phyloP scores from a whole-genome alignment of 495 filamentous ascomycete genomes.

The Aspergillus incahuasiensis region DNA sequence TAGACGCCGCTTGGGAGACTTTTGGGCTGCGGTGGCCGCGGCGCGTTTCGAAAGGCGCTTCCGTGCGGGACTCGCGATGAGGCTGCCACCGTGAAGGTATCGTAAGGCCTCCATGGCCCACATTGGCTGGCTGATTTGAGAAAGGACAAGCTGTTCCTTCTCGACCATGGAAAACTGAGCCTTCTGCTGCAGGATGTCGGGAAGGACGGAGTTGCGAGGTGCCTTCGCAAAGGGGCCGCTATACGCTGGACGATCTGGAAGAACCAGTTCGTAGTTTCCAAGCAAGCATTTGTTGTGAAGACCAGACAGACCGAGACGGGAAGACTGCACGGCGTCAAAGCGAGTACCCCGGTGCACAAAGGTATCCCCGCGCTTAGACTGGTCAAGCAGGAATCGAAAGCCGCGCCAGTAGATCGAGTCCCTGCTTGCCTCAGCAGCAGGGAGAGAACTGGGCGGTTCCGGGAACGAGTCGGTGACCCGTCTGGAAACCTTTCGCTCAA shows the following conservation, averaged over 20 bases:
- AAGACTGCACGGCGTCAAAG: slow-evolving; percentile 83
- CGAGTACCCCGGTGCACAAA: slow-evolving; percentile 79
- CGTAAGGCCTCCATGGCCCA: slow-evolving; percentile 80
- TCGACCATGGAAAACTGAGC: slow-evolving; percentile 53
- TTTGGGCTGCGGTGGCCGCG: slow-evolving; percentile 3
- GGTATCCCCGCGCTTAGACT: slow-evolving; percentile 59
- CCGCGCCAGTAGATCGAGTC: slow-evolving; percentile 91
- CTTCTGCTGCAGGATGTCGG: slow-evolving; percentile 38
- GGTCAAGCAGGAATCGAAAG: slow-evolving; percentile 65
- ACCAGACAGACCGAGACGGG: slow-evolving; percentile 61
- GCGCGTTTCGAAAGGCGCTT: slow-evolving; percentile 46
- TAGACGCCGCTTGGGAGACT: slow-evolving; percentile 16
- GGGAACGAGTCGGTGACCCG: slow-evolving; percentile 61
- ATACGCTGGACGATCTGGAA: slow-evolving; percentile 44
- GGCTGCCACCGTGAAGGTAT: slow-evolving; percentile 71
- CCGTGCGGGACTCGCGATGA: slow-evolving; percentile 72
- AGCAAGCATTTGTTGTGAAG: slow-evolving; percentile 67
- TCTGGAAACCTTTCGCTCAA: slow-evolving; percentile 65
- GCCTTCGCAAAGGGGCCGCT: slow-evolving; percentile 49
- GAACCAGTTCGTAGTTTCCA: slow-evolving; percentile 65
- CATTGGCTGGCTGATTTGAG: slow-evolving; percentile 66
- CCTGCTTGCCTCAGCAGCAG: slow-evolving; percentile 41
- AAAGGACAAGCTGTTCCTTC: slow-evolving; percentile 72
- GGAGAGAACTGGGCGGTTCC: slow-evolving; percentile 30
- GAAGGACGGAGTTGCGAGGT: slow-evolving; percentile 47